phyloP scores from a whole-genome alignment of 345 rosid genomes.

The Acer saccharum region DNA sequence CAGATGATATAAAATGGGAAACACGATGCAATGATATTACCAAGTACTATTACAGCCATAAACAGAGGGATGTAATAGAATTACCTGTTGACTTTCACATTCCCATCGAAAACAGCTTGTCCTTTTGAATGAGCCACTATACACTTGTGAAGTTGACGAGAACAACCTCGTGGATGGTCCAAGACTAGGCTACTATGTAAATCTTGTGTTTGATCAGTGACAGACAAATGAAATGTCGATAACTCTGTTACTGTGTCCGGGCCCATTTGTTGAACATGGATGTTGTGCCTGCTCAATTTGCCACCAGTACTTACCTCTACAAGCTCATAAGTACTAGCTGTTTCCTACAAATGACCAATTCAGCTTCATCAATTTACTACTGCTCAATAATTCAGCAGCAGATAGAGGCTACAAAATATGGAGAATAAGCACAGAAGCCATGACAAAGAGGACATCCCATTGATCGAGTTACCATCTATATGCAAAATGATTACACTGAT shows the following conservation, averaged over 20 bases:
- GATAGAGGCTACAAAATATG: background rate
- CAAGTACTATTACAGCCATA: background rate
- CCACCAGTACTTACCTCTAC: constrained; percentile 95
- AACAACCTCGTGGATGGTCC: constrained; percentile 86
- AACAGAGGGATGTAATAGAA: background rate
- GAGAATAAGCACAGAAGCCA: background rate
- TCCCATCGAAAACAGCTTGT: constrained; percentile 96
- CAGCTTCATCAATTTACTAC: constrained; percentile 2
- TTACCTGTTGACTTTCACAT: constrained; percentile 85
- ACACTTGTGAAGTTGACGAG: constrained; percentile 90
- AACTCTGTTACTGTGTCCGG: constrained; percentile 83
- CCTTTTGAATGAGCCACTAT: constrained; percentile 89
- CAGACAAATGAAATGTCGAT: constrained; percentile 75
- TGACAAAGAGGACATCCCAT: background rate
- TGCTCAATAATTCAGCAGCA: background rate
- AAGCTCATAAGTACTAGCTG: constrained; percentile 73
- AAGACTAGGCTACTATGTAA: constrained; percentile 78
- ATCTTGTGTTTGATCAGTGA: constrained; percentile 81
- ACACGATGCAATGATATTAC: background rate
- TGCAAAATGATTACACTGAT: too few species aligned
- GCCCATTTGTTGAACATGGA: constrained; percentile 86
- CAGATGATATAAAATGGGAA: too few species aligned
- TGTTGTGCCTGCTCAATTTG: constrained; percentile 86
- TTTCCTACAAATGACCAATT: constrained; percentile 48
- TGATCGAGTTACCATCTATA: background rate